Evolutionary conservation across 139 green algal species (phyloP).

Genomic region (Coelastrella sp.): DNA sequence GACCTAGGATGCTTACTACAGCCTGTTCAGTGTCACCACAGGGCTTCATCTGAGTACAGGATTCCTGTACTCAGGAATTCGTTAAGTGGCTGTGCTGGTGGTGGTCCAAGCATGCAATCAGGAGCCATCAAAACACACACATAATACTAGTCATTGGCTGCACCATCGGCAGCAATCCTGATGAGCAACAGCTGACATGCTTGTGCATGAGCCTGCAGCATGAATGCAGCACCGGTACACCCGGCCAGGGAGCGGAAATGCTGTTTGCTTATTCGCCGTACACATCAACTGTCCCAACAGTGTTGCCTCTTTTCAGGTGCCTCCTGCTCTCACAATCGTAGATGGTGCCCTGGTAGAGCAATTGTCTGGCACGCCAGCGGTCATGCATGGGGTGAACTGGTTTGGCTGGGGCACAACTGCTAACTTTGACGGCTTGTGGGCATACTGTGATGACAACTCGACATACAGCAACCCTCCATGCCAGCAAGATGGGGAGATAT

Average conservation of each 20-base stretch:
- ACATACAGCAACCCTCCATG: not conserved
- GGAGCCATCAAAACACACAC: too few relatives aligned
- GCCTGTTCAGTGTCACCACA: not conserved
- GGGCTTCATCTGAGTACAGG: not conserved
- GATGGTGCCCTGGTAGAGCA: not conserved
- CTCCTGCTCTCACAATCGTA: not conserved
- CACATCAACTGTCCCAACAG: not conserved
- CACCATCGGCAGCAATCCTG: too few relatives aligned
- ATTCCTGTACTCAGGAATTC: too few relatives aligned
- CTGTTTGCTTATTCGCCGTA: too few relatives aligned
- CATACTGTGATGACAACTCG: not conserved
- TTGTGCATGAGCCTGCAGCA: too few relatives aligned
- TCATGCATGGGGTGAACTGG: slow-evolving; percentile 22
- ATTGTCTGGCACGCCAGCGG: not conserved
- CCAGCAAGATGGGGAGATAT: slow-evolving; percentile 1
- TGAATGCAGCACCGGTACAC: not conserved
- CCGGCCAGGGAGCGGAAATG: not conserved
- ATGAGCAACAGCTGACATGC: too few relatives aligned
- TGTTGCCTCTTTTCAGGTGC: slow-evolving; percentile 13
- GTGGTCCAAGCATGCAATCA: too few relatives aligned
- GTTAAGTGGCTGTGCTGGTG: too few relatives aligned
- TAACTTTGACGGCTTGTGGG: slow-evolving; percentile 27
- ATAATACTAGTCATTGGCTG: too few relatives aligned
- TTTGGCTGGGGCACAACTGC: slow-evolving; percentile 22
- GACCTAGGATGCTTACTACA: not conserved